Conservation (phyloP, 2,329 filamentous ascomycete species). For the Neofusicoccum sp. region DNA sequence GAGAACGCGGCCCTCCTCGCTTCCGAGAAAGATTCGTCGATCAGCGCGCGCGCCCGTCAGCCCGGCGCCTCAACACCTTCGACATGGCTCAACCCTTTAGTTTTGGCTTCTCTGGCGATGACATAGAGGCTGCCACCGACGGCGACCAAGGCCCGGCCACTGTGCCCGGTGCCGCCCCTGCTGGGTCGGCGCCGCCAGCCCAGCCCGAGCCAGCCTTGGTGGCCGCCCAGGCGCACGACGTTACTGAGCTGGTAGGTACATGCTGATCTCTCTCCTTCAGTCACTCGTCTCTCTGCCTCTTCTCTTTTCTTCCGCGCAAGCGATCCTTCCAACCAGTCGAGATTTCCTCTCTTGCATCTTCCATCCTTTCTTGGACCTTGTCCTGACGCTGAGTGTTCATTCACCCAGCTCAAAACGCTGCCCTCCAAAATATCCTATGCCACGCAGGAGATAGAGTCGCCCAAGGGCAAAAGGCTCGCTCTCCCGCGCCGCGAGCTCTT, state of each 20-base stretch:
- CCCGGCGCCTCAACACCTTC: background rate
- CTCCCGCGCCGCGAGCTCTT: conserved; percentile 76
- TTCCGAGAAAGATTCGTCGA: conserved; percentile 9
- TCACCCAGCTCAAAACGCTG: conserved; percentile 52
- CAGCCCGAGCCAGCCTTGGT: background rate
- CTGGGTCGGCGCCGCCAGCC: background rate
- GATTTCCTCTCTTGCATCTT: background rate
- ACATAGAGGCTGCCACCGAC: conserved; percentile 53
- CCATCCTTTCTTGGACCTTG: background rate
- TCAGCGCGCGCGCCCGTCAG: background rate
- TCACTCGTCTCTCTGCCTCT: background rate
- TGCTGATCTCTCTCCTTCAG: background rate
- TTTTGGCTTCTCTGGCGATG: conserved; percentile 60
- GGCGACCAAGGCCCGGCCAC: conserved; percentile 26
- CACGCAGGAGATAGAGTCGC: conserved; percentile 59
- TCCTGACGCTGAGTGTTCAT: background rate
- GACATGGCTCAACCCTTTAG: conserved; percentile 42
- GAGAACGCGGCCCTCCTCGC: background rate
- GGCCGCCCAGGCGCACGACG: conserved; percentile 12
- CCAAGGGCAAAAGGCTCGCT: conserved; percentile 52
- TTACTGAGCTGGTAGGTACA: conserved; percentile 48
- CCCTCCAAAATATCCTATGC: conserved; percentile 74
- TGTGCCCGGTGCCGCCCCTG: background rate
- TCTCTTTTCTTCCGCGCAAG: background rate
- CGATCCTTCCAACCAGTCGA: background rate